These are phyloP conservation scores for Phylloporus arenicola DNA, from an alignment of 768 basidiomycete species.

Conservation along the genomic window DNA sequence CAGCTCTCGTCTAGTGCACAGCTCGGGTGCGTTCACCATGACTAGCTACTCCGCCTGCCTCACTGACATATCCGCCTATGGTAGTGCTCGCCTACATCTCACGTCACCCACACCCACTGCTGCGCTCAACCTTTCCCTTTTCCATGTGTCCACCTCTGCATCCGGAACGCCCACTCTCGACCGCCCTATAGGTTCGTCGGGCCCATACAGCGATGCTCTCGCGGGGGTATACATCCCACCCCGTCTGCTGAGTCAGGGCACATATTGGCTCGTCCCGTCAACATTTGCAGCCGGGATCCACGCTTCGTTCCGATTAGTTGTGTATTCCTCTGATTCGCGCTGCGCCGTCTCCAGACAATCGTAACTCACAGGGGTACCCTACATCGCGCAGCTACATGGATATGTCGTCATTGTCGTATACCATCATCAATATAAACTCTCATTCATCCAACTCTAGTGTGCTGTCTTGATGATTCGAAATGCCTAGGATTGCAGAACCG, in stretches of 20 bases:
- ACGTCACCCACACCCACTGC: slow-evolving; percentile 36
- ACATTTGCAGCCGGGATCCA: slow-evolving; percentile 60
- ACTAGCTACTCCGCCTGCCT: slow-evolving; percentile 24
- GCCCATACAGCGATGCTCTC: slow-evolving; percentile 70
- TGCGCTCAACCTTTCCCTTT: slow-evolving; percentile 59
- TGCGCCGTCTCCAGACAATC: slow-evolving; percentile 15
- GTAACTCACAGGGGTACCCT: background rate
- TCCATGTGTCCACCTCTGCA: slow-evolving; percentile 27
- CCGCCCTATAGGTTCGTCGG: slow-evolving; percentile 59
- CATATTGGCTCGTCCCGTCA: slow-evolving; percentile 70
- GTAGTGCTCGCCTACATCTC: slow-evolving; percentile 68
- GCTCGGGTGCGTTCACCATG: slow-evolving; percentile 44
- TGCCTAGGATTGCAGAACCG: background rate
- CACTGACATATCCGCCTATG: background rate
- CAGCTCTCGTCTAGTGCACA: slow-evolving; percentile 47
- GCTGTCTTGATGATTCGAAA: background rate
- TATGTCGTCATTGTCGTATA: background rate
- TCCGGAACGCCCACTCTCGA: slow-evolving; percentile 21
- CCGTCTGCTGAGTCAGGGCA: slow-evolving; percentile 48
- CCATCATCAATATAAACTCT: background rate
- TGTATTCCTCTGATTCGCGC: slow-evolving; percentile 47
- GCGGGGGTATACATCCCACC: slow-evolving; percentile 65
- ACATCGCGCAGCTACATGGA: background rate
- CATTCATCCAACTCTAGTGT: background rate
- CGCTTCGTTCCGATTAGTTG: slow-evolving; percentile 52